phyloP scores from a whole-genome alignment of 2,329 filamentous ascomycete species.

The Fusarium dlaminii region DNA sequence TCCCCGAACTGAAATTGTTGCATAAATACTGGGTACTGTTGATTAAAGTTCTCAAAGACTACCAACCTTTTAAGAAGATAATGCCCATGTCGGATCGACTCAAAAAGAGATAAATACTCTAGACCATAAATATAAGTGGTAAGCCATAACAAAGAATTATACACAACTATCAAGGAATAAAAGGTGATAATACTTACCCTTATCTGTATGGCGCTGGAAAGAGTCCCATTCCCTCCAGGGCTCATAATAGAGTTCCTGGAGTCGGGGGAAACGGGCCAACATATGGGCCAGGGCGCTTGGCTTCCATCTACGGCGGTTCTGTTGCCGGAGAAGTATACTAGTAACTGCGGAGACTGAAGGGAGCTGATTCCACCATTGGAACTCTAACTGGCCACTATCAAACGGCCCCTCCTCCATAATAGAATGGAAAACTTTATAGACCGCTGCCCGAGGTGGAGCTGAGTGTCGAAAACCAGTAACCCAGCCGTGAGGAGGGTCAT shows the following conservation, averaged over 20 bases:
- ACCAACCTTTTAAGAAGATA: neutral
- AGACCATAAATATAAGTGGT: neutral
- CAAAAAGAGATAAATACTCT: neutral
- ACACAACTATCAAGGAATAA: neutral
- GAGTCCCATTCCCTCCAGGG: constrained; percentile 49
- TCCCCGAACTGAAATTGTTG: neutral
- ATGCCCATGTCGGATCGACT: neutral
- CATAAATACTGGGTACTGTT: neutral
- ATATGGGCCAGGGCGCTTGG: constrained; percentile 45
- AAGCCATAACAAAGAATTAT: neutral
- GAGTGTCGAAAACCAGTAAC: neutral
- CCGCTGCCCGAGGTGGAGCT: constrained; percentile 5
- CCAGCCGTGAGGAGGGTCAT: neutral
- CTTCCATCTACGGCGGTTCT: constrained; percentile 48
- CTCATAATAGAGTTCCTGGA: constrained; percentile 50
- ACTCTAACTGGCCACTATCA: constrained; percentile 1
- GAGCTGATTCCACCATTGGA: constrained; percentile 47
- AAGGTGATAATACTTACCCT: neutral
- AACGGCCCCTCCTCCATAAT: neutral
- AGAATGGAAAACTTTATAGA: neutral
- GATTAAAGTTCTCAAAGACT: neutral
- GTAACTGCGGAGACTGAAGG: constrained; percentile 46
- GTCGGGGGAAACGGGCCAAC: constrained; percentile 46
- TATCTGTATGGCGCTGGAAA: neutral
- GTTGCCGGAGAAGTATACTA: constrained; percentile 47